These are phyloP conservation scores for Phytophthora tubulina DNA, from an alignment of 352 stramenopile species.

Conservation along the genomic window DNA sequence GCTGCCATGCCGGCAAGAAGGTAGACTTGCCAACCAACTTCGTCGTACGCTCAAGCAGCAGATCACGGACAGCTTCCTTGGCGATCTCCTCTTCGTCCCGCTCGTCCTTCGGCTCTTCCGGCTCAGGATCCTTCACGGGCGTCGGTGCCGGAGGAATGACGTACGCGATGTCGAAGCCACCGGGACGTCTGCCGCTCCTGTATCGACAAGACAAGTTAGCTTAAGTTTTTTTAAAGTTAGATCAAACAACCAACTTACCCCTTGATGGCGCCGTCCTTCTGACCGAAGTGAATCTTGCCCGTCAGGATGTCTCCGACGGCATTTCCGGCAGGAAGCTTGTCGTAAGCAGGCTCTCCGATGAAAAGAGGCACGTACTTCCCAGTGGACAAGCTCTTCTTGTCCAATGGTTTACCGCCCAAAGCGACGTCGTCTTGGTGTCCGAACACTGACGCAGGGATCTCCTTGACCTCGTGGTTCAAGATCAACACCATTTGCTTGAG, in stretches of 20 bases:
- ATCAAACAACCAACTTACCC: constrained; percentile 37
- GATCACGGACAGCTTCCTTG: constrained; percentile 77
- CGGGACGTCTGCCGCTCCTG: constrained; percentile 63
- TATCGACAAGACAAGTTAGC: constrained; percentile 23
- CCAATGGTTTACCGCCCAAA: constrained; percentile 65
- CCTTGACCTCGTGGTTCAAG: constrained; percentile 78
- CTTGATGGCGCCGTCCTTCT: constrained; percentile 73
- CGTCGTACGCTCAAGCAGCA: constrained; percentile 70
- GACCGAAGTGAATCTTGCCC: constrained; percentile 79
- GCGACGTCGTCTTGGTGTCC: constrained; percentile 74
- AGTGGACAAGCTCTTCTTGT: constrained; percentile 53
- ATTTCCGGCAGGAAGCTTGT: constrained; percentile 74
- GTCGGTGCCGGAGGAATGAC: constrained; percentile 71
- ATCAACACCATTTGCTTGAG: constrained; percentile 86
- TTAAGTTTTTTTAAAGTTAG: not conserved
- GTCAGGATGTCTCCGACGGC: constrained; percentile 69
- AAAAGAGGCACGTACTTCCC: constrained; percentile 80
- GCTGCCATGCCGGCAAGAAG: constrained; percentile 64
- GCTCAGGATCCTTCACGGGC: constrained; percentile 68
- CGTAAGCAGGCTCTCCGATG: constrained; percentile 69
- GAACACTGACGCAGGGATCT: constrained; percentile 69
- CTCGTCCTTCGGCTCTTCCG: constrained; percentile 75
- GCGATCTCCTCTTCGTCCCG: constrained; percentile 71
- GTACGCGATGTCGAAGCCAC: constrained; percentile 81
- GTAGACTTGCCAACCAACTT: constrained; percentile 78